A percentile compares a stretch with the other conserved stretches of the same genome.
Evolutionary conservation across 1,284 basidiomycete genomes (phyloP).

Genomic region (Boletus semigastroideus): DNA sequence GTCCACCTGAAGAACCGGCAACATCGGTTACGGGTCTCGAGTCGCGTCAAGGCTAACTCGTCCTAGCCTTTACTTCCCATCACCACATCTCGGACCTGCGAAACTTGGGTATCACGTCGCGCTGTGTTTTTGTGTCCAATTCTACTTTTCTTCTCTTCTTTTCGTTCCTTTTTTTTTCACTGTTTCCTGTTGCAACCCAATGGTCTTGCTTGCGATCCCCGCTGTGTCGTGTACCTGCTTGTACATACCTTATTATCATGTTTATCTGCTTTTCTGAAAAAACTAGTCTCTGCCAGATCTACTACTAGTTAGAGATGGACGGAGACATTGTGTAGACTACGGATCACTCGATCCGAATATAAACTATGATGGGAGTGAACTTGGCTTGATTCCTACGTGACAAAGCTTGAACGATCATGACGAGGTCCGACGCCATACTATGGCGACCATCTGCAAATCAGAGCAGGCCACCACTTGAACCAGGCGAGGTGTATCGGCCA

Average conservation of each 20-base stretch:
- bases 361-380: neutral
- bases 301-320: neutral
- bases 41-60: constrained; percentile 27
- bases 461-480: constrained; percentile 10
- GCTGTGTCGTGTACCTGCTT: constrained; percentile 35
- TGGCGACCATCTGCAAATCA: constrained; percentile 25
- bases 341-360: constrained; percentile 4
- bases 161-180: neutral
- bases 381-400: neutral
- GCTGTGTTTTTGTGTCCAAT: constrained; percentile 2
- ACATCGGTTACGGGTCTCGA: constrained; percentile 62
- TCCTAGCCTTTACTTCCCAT: constrained; percentile 16
- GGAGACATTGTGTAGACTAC: constrained; percentile 6
- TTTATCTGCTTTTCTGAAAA: constrained; percentile 25
- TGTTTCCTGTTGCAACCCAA: constrained; percentile 12
- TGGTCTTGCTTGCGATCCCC: constrained; percentile 22
- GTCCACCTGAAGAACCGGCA: constrained; percentile 83
- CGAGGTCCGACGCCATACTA: neutral
- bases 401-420: neutral
- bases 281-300: neutral
- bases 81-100: constrained; percentile 2
- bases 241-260: constrained; percentile 38
- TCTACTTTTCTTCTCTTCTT: constrained; percentile 2
- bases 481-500: constrained; percentile 30
- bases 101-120: constrained; percentile 11